These are phyloP conservation scores for Ascochyta lentis DNA, from an alignment of 2,329 filamentous ascomycete species.

Conservation along the genomic window DNA sequence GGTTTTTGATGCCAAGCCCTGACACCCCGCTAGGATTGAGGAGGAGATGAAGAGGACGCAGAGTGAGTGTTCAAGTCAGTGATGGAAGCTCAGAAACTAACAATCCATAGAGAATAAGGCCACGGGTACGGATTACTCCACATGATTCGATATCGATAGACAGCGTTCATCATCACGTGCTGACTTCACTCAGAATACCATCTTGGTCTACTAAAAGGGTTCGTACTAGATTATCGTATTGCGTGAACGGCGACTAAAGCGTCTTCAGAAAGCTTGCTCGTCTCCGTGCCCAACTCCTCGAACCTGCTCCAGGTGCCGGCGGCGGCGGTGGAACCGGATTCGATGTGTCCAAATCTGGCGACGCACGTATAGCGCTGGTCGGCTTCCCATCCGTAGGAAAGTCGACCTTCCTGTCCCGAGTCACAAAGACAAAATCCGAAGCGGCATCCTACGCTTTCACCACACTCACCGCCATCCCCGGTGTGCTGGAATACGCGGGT, in stretches of 20 bases:
- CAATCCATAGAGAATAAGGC: conserved; percentile 86
- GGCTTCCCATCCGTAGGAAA: conserved; percentile 99
- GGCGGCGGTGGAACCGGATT: conserved; percentile 83
- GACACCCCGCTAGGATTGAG: conserved; percentile 77
- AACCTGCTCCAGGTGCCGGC: conserved; percentile 81
- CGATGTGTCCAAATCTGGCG: conserved; percentile 89
- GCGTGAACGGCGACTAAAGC: conserved; percentile 22
- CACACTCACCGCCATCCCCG: conserved; percentile 94
- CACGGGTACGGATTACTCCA: conserved; percentile 72
- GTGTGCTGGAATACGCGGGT: conserved; percentile 95
- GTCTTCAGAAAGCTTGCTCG: conserved; percentile 85
- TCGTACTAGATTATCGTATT: neutral
- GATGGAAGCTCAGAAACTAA: conserved; percentile 39
- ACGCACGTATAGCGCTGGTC: conserved; percentile 94
- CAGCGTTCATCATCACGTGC: conserved; percentile 32
- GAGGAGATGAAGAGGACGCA: conserved; percentile 99
- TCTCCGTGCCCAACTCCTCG: conserved; percentile 89
- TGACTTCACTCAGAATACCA: conserved; percentile 79
- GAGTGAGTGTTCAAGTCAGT: conserved; percentile 64
- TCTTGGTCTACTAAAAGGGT: conserved; percentile 97
- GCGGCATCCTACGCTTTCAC: conserved; percentile 98
- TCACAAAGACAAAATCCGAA: conserved; percentile 96
- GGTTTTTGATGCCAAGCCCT: conserved; percentile 37
- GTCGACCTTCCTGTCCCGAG: conserved; percentile 97
- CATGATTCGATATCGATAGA: neutral